These are phyloP conservation scores for Porcisia hertigi DNA, from an alignment of 208 protist genomes.

Conservation along the genomic window DNA sequence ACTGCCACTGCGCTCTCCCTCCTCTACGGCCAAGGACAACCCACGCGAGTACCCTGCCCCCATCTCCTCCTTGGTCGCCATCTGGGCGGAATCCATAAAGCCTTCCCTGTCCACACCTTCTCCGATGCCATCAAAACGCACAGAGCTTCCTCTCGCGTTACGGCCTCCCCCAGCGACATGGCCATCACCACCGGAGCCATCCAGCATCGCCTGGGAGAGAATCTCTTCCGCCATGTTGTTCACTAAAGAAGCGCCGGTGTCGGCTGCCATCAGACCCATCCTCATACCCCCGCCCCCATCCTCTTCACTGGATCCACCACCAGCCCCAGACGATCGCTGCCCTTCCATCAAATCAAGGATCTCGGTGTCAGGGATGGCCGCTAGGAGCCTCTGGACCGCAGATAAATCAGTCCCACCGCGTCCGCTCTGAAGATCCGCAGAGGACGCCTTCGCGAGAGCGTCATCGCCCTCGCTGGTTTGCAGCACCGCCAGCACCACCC, in stretches of 20 bases:
- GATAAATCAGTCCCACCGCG: not conserved
- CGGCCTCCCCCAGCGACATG: not conserved
- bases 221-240: conserved; percentile 21
- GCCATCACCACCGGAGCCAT: not conserved
- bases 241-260: not conserved
- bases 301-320: not conserved
- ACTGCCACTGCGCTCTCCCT: not conserved
- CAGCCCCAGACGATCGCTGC: not conserved
- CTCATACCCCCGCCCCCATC: not conserved
- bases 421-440: not conserved
- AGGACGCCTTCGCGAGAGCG: not conserved
- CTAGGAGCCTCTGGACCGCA: conserved; percentile 13
- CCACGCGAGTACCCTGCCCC: no score
- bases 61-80: not conserved
- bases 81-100: not conserved
- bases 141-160: not conserved
- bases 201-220: conserved; percentile 18
- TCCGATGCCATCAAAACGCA: not conserved
- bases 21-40: not conserved
- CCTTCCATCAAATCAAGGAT: not conserved
- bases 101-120: not conserved
- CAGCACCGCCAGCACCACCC: conserved; percentile 55
- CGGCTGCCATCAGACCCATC: not conserved
- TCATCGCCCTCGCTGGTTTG: conserved; percentile 26
- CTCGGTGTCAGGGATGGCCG: conserved; percentile 3